Base-by-base conservation (phyloP, 768 basidiomycete species). In the Tricholoma saponaceum region DNA sequence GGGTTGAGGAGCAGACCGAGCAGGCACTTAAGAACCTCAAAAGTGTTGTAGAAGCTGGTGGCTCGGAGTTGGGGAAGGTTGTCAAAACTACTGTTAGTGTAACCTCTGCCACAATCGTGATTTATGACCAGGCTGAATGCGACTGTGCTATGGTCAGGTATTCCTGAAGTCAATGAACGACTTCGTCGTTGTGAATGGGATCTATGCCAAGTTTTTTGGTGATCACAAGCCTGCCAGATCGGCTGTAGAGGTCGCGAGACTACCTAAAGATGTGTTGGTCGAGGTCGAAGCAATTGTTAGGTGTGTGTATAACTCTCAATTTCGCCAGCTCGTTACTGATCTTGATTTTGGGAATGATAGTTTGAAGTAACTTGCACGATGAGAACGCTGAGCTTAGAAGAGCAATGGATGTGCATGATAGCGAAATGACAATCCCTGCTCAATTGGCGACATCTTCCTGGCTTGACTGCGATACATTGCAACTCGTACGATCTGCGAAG, bases 81-180 rank as follows among this genome's bases (percentile, higher is more conserved):
- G 85, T 90, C 62, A 98, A 99, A 77, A 92, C 91, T 46, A 96
- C 93, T 37, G 95, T 93, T 62, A 57, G 89, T 76, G 18, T 49
- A 20, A 32, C 30, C 14, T 51, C 41, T 28, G 30, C 18, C 35
- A 37, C 13, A 5, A 30, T 30, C 12, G 4, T n/a, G 20, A 5
- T 16, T 33, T 35, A 41, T 18, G 49, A 33, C 20, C 32, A 8
- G 10, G 55, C 5, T 37, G 10, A 30, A 26, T 25, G 51, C 39
- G 25, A 43, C 14, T 14, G 35, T 16, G 16, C 35, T 23, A 13
- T 13, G n/a, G 25, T 35, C 58, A 95, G 93, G 88, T 95, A 23
- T 98, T 97, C 76, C 73, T 98, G 69, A 93, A 96, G 72, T 76
- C 83, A 60, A 95, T 98, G 92, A 78, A 91, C 62, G 91, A 99